A percentile compares a stretch with the other conserved stretches of the same genome.
phyloP scores from a whole-genome alignment of 768 basidiomycete genomes.

The Mycena alexandri region DNA sequence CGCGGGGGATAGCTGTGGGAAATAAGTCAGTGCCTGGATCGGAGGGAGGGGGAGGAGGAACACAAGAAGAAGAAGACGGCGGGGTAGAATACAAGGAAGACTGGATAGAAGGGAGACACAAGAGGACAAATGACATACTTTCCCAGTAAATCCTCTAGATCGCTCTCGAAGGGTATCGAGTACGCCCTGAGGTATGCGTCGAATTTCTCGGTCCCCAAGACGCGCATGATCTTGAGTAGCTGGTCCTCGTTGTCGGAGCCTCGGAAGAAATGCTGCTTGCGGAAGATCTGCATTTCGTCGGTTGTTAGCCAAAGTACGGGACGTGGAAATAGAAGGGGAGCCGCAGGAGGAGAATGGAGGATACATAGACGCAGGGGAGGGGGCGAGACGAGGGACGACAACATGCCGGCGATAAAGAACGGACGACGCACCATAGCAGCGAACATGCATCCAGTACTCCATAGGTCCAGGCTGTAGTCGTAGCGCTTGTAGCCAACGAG shows the following conservation, averaged over 20 bases:
- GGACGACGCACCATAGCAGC: constrained; percentile 71
- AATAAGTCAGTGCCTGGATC: too few species aligned
- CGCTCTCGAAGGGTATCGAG: constrained; percentile 75
- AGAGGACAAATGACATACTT: constrained; percentile 55
- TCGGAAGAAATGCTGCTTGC: constrained; percentile 80
- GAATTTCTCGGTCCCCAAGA: constrained; percentile 74
- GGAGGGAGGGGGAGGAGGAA: too few species aligned
- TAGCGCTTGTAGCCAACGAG: constrained; percentile 80
- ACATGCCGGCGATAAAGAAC: not conserved
- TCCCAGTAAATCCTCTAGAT: constrained; percentile 67
- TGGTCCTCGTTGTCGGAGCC: constrained; percentile 83
- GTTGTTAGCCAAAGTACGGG: not conserved
- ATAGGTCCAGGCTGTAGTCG: constrained; percentile 80
- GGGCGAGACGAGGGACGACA: not conserved
- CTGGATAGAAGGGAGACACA: constrained; percentile 44
- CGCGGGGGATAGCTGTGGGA: constrained; percentile 83
- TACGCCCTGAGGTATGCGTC: constrained; percentile 70
- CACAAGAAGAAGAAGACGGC: not conserved
- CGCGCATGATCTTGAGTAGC: constrained; percentile 76
- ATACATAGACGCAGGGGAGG: too few species aligned
- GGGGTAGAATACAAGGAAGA: not conserved
- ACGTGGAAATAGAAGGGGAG: too few species aligned
- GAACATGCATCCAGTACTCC: constrained; percentile 84
- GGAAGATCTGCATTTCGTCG: constrained; percentile 66
- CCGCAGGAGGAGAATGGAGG: too few species aligned